Conservation (phyloP, 75 land plant genomes). For the Pseudotsuga menziesii region DNA sequence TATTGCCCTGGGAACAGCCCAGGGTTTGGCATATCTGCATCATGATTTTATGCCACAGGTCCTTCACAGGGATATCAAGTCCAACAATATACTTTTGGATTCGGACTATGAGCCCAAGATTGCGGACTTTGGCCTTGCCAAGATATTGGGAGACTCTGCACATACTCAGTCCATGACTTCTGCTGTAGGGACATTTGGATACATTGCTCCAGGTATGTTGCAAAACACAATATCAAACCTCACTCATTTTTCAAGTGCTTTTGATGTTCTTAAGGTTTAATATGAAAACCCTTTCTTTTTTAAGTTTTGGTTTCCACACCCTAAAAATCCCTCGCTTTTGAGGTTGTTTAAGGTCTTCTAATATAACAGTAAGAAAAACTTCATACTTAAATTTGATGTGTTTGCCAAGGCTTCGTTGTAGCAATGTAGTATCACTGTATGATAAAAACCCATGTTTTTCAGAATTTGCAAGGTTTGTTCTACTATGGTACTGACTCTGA, state of each 20-base stretch:
- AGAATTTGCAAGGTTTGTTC: neutral
- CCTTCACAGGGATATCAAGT: conserved; percentile 69
- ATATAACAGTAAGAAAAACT: neutral
- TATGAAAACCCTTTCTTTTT: neutral
- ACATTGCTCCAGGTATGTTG: conserved; percentile 64
- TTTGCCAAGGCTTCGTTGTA: too few species aligned
- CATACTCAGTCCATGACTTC: conserved; percentile 31
- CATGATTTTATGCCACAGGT: conserved; percentile 61
- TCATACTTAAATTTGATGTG: too few species aligned
- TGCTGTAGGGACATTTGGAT: conserved; percentile 40
- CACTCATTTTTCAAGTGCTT: neutral
- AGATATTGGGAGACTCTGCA: conserved; percentile 45
- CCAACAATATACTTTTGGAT: conserved; percentile 65
- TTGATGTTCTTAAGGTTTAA: neutral
- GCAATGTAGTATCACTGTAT: too few species aligned
- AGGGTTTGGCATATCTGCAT: conserved; percentile 74
- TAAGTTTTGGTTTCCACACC: neutral
- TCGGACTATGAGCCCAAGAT: conserved; percentile 55
- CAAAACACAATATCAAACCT: neutral
- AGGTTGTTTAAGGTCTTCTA: neutral
- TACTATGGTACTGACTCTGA: neutral
- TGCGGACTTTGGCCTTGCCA: conserved; percentile 64
- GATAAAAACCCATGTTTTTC: too few species aligned
- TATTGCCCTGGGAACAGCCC: conserved; percentile 63
- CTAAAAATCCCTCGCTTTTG: neutral